Evolutionary conservation across 2,329 filamentous ascomycete species (phyloP), one percentile per base, ranked within the genome.

Genomic region (Neoarthrinium moseri): DNA sequence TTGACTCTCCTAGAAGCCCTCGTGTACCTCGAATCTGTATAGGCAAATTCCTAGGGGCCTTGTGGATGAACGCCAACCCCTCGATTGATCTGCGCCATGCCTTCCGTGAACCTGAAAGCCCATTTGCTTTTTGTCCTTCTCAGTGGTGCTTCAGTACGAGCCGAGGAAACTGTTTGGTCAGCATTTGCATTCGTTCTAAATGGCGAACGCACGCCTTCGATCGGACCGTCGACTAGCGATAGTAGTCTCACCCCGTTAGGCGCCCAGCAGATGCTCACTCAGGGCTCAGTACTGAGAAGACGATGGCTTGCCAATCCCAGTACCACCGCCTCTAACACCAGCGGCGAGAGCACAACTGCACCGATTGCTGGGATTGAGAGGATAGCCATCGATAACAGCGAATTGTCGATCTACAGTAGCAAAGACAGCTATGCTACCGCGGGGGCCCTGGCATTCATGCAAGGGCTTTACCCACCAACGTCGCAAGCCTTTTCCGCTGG

Each of bases 381-480:
- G 7, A 59, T 74, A 47, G 64, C 65, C n/a, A 70, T 82, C 38
- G 69, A 80, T 55, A 78, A 76, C 48, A 54, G 47, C 2, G 71
- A 80, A 53, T 54, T 83, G 15, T 58, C 61, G 24, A 54, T 78
- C 26, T 51, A 67, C 24, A 68, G 71, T 17, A 69, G 60, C 27
- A 58, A 64, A 4, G 69, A 75, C 41, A 61, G 65, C 21, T 75
- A 68, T 57, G 59, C 91, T 24, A 79, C 83, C 42, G 83, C 78
- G 49, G 83, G 88, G 3, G 89, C 88, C 26, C 71, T 80, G 42
- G 89, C 85, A 1, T 95, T 95, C 65, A 69, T 94, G 55, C 91
- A 96, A 62, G 90, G 86, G 4, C 73, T 96, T 4, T 96, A 95
- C 60, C 90, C 91, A 3, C 88, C 89, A 0, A 75, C 78, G 1